phyloP scores from a whole-genome alignment of 768 basidiomycete genomes.

The Lyophyllum decastes region DNA sequence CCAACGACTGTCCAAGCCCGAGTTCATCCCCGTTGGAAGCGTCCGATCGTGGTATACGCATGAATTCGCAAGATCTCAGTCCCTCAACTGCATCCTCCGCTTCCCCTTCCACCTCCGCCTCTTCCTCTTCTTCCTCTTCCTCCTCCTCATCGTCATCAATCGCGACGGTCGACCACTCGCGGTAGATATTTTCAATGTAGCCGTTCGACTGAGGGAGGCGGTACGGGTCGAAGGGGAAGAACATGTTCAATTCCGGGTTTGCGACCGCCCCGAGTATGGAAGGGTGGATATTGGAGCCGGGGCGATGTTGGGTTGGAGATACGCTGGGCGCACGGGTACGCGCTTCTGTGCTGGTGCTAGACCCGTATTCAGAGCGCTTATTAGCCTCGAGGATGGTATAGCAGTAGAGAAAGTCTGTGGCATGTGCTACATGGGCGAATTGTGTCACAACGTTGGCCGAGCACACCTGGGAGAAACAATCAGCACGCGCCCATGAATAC shows the following conservation, averaged over 20 bases:
- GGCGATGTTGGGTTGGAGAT: slow-evolving; percentile 1
- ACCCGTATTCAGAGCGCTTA: slow-evolving; percentile 59
- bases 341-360: slow-evolving; percentile 22
- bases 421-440: slow-evolving; percentile 91
- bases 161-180: slow-evolving; percentile 88
- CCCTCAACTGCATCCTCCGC: slow-evolving; percentile 17
- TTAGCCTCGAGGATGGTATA: slow-evolving; percentile 92
- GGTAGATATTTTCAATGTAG: slow-evolving; percentile 83
- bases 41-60: slow-evolving; percentile 17
- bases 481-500: background rate
- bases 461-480: slow-evolving; percentile 61
- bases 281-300: slow-evolving; percentile 15
- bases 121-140: slow-evolving; percentile 56
- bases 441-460: slow-evolving; percentile 88
- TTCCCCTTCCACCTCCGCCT: slow-evolving; percentile 42
- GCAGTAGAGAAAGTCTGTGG: slow-evolving; percentile 91
- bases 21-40: slow-evolving; percentile 38
- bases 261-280: slow-evolving; percentile 34
- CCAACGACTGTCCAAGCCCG: slow-evolving; percentile 67
- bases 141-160: slow-evolving; percentile 73
- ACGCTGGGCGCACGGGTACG: background rate
- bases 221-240: slow-evolving; percentile 99
- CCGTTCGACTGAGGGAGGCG: slow-evolving; percentile 75
- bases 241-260: slow-evolving; percentile 80
- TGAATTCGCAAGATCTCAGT: slow-evolving; percentile 11